Evolutionary conservation across 2,329 filamentous ascomycete species (phyloP), one percentile per base, ranked within the genome.

Genomic region (Penicillium sp.): DNA sequence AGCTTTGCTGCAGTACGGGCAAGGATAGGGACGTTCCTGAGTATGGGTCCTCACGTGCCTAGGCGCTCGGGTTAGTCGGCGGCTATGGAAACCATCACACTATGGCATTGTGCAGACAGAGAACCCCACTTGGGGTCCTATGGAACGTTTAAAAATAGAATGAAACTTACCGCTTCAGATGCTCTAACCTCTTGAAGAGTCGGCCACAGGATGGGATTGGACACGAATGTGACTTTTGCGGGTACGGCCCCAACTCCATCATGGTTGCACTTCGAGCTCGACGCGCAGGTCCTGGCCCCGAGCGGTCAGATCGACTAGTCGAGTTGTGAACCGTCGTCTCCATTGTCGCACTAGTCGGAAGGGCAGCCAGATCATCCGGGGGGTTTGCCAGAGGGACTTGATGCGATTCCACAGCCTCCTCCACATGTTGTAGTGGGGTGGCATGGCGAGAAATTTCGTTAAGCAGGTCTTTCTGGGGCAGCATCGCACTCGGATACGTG

Each of bases 21-120:
- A 98, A 62, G 93, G 83, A 69, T 98, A 98, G 55, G 92, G 92
- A 71, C 90, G 86, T 75, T 98, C 92, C 75, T 98, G 92, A 39
- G 92, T 98, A 75, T 98, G 92, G 60, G 92, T 98, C 71, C 92
- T 85, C 67, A 98, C 92, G 72, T 98, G 92, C 76, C 89, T 94
- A 77, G 56, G 62, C 66, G 67, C 62, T 56, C 59, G 60, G 50
- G 57, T 72, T 59, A 72, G 69, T 69, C 61, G 66, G 73, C 70
- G 71, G 67, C 64, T 70, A 70, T 52, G 52, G 64, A 72, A 57
- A 52, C 34, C 61, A 64, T 54, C 52, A 51, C 65, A 67, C 59
- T 50, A 52, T 65, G 68, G 63, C 18, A 50, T 40, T 30, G 37
- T 39, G 26, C 27, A 30, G 47, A 51, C 50, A 42, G 54, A 54